phyloP scores from a whole-genome alignment of 768 basidiomycete genomes.

The Kwoniella heveanensis region DNA sequence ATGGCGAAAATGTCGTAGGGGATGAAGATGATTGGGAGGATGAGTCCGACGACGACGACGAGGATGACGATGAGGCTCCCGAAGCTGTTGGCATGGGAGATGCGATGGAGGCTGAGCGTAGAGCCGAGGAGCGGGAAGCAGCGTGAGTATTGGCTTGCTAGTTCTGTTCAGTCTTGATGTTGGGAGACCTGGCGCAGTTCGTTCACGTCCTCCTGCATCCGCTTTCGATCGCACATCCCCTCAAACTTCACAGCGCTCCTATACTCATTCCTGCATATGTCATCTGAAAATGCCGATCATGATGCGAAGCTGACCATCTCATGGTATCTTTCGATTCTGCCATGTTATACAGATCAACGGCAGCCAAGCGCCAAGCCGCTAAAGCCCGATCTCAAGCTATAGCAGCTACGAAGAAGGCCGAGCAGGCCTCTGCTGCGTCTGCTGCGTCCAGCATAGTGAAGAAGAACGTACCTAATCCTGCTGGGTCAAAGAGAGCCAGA shows the following conservation, averaged over 20 bases:
- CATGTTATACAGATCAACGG: constrained; percentile 1
- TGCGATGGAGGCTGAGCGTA: constrained; percentile 8
- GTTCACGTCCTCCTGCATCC: too few relatives aligned
- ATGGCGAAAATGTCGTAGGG: background rate
- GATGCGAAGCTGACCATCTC: background rate
- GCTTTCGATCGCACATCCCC: too few relatives aligned
- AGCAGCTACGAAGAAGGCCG: constrained; percentile 12
- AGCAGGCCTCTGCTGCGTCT: background rate
- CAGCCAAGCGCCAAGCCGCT: constrained; percentile 15
- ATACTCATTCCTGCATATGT: too few relatives aligned
- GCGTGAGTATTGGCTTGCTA: constrained; percentile 10
- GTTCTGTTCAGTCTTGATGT: too few relatives aligned
- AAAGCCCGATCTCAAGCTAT: constrained; percentile 25
- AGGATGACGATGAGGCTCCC: constrained; percentile 35
- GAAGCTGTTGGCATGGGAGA: constrained; percentile 31
- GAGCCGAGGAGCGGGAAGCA: constrained; percentile 9
- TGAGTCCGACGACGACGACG: constrained; percentile 18
- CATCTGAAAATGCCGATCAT: background rate
- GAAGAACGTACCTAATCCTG: constrained; percentile 22
- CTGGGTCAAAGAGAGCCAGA: constrained; percentile 4
- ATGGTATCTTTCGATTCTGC: background rate
- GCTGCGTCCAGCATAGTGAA: constrained; percentile 13
- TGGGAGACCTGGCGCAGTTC: too few relatives aligned
- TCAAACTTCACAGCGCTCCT: too few relatives aligned
- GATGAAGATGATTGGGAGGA: constrained; percentile 22